Conservation (phyloP, 306 rosid species). For the Cercis canadensis region DNA sequence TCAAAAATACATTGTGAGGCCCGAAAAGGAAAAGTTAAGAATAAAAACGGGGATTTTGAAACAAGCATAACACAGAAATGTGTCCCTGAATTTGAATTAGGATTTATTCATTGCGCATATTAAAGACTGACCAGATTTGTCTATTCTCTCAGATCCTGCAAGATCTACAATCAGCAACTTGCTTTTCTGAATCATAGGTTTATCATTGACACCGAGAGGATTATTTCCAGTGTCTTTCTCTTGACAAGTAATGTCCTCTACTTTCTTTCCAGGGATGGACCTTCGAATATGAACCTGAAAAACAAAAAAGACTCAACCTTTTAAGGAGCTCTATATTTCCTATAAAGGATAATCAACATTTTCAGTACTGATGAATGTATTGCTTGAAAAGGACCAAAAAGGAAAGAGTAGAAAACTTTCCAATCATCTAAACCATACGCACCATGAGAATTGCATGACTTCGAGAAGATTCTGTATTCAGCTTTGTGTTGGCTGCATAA, state of each 20-base stretch:
- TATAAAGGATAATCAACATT: no score
- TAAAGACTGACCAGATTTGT: constrained; percentile 64
- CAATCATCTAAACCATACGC: not conserved
- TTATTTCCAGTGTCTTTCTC: constrained; percentile 37
- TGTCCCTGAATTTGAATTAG: not conserved
- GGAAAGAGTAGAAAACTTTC: not conserved
- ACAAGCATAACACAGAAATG: not conserved
- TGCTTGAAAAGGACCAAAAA: constrained; percentile 18
- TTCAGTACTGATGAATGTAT: not conserved
- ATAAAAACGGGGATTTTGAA: not conserved
- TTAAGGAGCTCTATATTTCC: not conserved
- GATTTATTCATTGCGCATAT: not conserved
- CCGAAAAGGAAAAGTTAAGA: not conserved
- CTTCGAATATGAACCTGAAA: constrained; percentile 61
- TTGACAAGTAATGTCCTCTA: constrained; percentile 40
- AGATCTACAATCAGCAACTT: constrained; percentile 76
- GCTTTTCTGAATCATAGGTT: constrained; percentile 67
- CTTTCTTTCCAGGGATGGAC: constrained; percentile 45
- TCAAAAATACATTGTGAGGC: not conserved
- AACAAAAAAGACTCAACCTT: constrained; percentile 1
- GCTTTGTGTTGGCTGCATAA: constrained; percentile 69
- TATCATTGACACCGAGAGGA: constrained; percentile 35
- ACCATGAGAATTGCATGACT: constrained; percentile 76
- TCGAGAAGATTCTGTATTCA: constrained; percentile 74
- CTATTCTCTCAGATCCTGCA: constrained; percentile 80